phyloP scores from a whole-genome alignment of 345 rosid genomes.

The Aquilaria malaccensis region DNA sequence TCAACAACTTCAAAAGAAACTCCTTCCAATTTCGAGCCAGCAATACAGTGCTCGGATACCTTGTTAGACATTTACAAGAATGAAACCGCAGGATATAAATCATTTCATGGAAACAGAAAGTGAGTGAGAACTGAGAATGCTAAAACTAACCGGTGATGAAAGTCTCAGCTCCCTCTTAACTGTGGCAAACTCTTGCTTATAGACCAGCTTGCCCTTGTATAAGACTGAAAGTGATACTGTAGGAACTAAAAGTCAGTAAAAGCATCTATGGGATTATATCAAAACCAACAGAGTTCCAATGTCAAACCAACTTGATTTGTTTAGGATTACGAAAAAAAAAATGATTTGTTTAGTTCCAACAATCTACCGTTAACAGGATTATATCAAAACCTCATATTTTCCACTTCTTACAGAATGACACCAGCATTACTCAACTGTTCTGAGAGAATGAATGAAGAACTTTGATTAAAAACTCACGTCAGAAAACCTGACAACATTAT shows the following conservation, averaged over 20 bases:
- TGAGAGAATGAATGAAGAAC: too few relatives aligned
- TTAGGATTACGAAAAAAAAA: too few relatives aligned
- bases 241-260: slow-evolving; percentile 8
- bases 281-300: too few relatives aligned
- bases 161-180: slow-evolving; percentile 41
- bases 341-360: too few relatives aligned
- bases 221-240: slow-evolving; percentile 40
- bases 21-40: slow-evolving; percentile 42
- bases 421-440: too few relatives aligned
- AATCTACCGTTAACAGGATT: too few relatives aligned
- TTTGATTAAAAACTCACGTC: too few relatives aligned
- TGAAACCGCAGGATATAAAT: background rate
- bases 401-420: too few relatives aligned
- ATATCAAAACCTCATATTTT: too few relatives aligned
- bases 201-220: slow-evolving; percentile 20
- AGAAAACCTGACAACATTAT: too few relatives aligned
- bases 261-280: background rate
- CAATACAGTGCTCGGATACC: slow-evolving; percentile 33
- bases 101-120: background rate
- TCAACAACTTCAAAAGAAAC: slow-evolving; percentile 39
- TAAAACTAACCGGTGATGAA: slow-evolving; percentile 28
- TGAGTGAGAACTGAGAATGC: background rate
- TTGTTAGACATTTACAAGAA: slow-evolving; percentile 12
- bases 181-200: slow-evolving; percentile 30
- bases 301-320: too few relatives aligned